Percentiles rank a stretch among this genome's conserved stretches.
Evolutionary conservation across 2,329 filamentous ascomycete genomes (phyloP).

Genomic region (Biscogniauxia marginata): DNA sequence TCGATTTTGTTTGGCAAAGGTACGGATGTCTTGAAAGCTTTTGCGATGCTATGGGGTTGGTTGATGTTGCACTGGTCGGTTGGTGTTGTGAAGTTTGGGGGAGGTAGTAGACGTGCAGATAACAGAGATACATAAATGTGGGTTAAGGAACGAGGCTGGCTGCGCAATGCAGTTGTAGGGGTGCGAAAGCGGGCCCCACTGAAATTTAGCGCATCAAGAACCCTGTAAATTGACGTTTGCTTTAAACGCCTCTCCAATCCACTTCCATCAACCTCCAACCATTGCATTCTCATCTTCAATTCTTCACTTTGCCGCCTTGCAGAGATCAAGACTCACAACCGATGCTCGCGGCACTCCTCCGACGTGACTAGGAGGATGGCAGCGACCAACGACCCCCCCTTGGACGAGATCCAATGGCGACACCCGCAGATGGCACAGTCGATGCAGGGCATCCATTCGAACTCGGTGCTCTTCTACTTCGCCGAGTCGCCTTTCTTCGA

Average conservation of each 20-base stretch:
- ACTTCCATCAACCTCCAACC: neutral
- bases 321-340: neutral
- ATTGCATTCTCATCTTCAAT: neutral
- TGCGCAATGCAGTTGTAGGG: neutral
- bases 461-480: constrained; percentile 67
- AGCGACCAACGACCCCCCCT: constrained; percentile 36
- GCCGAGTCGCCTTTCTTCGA: constrained; percentile 68
- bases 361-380: constrained; percentile 16
- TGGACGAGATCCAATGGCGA: constrained; percentile 69
- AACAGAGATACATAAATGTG: no score
- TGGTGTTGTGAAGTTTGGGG: neutral
- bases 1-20: constrained; percentile 1
- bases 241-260: constrained; percentile 3
- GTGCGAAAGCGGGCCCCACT: constrained; percentile 1
- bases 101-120: no score
- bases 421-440: constrained; percentile 47
- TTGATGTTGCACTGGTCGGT: neutral
- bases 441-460: constrained; percentile 62
- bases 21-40: neutral
- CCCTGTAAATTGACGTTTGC: constrained; percentile 10
- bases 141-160: neutral
- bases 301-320: neutral
- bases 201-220: neutral
- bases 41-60: neutral
- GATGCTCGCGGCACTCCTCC: neutral